Conservation (phyloP, 805 yeast genomes). For the Wickerhamiella azymoides region DNA sequence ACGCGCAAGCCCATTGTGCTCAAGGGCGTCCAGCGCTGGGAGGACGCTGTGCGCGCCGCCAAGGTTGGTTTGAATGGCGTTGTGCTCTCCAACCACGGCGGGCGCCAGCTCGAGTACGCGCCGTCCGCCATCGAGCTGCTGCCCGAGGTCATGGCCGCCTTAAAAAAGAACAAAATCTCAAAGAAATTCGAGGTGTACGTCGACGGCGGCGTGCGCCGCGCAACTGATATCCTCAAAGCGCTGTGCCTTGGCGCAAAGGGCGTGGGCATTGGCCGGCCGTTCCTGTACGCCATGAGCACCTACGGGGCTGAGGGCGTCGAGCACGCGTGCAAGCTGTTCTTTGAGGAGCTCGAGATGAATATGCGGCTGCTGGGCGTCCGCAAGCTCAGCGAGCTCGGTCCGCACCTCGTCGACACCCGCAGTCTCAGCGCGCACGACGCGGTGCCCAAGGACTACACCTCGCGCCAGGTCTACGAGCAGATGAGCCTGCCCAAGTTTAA, state of each 20-base stretch:
- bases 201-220: conserved; percentile 71
- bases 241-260: conserved; percentile 65
- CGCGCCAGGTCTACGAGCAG: conserved; percentile 16
- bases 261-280: conserved; percentile 63
- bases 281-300: conserved; percentile 62
- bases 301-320: conserved; percentile 66
- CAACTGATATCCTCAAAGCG: conserved; percentile 65
- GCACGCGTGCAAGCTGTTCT: conserved; percentile 50
- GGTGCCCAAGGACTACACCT: conserved; percentile 16
- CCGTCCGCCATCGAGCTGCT: conserved; percentile 60
- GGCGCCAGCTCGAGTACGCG: conserved; percentile 73
- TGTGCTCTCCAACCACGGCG: conserved; percentile 83
- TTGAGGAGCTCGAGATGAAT: conserved; percentile 58
- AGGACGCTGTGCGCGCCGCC: conserved; percentile 62
- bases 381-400: conserved; percentile 43
- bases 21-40: conserved; percentile 76
- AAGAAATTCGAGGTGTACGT: conserved; percentile 47
- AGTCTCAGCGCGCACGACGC: conserved; percentile 10
- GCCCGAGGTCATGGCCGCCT: conserved; percentile 50
- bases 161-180: conserved; percentile 18
- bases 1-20: conserved; percentile 33
- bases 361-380: conserved; percentile 71
- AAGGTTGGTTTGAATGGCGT: conserved; percentile 63
- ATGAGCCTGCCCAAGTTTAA: conserved; percentile 17
- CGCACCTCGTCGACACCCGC: conserved; percentile 42